A percentile compares a stretch with the other conserved stretches of the same genome.
Conservation (phyloP, 108 stramenopile species). For the Asterionellopsis glacialis region DNA sequence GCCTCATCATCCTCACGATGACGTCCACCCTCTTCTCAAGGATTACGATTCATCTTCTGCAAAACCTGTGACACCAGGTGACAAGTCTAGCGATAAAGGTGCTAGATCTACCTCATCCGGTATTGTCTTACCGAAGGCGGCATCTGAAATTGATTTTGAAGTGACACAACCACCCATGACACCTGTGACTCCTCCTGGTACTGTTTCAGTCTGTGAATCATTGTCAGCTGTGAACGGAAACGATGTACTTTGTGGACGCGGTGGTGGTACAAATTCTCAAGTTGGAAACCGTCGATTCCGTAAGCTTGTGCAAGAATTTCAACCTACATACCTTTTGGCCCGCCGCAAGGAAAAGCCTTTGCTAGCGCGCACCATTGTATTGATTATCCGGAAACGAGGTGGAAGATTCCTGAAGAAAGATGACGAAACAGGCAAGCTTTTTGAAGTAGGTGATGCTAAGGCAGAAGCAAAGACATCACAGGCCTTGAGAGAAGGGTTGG, state of each 20-base stretch:
- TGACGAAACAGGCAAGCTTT: slow-evolving; percentile 65
- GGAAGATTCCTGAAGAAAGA: slow-evolving; percentile 79
- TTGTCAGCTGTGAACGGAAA: slow-evolving; percentile 53
- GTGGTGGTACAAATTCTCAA: slow-evolving; percentile 86
- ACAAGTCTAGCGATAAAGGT: slow-evolving; percentile 10
- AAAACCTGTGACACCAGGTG: not conserved
- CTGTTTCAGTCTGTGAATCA: slow-evolving; percentile 45
- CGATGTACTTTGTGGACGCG: slow-evolving; percentile 82
- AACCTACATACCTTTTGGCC: slow-evolving; percentile 82
- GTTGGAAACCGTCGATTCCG: slow-evolving; percentile 83
- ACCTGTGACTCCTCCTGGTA: slow-evolving; percentile 51
- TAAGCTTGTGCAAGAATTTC: slow-evolving; percentile 77
- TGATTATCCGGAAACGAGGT: slow-evolving; percentile 77
- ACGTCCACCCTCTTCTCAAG: not conserved
- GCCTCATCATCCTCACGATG: slow-evolving; percentile 5
- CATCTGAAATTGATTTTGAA: slow-evolving; percentile 73
- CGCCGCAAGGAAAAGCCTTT: slow-evolving; percentile 80
- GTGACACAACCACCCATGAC: slow-evolving; percentile 68
- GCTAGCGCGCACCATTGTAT: slow-evolving; percentile 77
- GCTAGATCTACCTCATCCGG: slow-evolving; percentile 11
- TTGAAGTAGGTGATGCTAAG: slow-evolving; percentile 83
- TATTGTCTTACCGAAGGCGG: slow-evolving; percentile 54
- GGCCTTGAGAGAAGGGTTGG: slow-evolving; percentile 79
- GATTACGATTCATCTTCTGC: not conserved
- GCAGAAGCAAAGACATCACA: slow-evolving; percentile 89